Evolutionary conservation across 768 basidiomycete genomes (phyloP).

Genomic region (Suillus brevipes): DNA sequence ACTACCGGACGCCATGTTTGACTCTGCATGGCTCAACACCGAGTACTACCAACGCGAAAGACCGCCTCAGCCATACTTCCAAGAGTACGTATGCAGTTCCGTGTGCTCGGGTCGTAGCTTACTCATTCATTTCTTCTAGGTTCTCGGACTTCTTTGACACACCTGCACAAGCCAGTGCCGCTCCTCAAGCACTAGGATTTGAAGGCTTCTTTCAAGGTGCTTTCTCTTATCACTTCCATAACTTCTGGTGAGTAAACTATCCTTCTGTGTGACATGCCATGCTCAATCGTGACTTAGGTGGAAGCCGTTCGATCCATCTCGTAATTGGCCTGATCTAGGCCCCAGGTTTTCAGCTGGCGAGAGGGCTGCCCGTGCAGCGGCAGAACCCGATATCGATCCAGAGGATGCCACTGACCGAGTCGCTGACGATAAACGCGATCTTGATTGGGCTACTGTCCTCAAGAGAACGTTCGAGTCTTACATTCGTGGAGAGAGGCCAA

Average conservation of each 20-base stretch:
- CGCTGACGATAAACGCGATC: slow-evolving; percentile 72
- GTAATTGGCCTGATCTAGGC: slow-evolving; percentile 97
- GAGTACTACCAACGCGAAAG: slow-evolving; percentile 90
- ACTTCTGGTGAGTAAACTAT: slow-evolving; percentile 66
- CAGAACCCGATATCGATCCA: slow-evolving; percentile 30
- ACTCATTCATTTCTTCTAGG: slow-evolving; percentile 39
- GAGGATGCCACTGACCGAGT: slow-evolving; percentile 44
- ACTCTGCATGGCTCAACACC: slow-evolving; percentile 95
- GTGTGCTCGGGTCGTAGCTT: background rate
- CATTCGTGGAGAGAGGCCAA: slow-evolving; percentile 86
- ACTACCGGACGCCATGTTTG: slow-evolving; percentile 93
- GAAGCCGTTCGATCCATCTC: slow-evolving; percentile 88
- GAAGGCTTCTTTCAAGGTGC: slow-evolving; percentile 96
- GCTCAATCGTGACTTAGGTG: slow-evolving; percentile 57
- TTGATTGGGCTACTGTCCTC: slow-evolving; percentile 91
- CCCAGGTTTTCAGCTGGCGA: slow-evolving; percentile 76
- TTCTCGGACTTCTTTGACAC: slow-evolving; percentile 91
- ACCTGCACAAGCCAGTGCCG: slow-evolving; percentile 68
- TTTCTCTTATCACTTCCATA: slow-evolving; percentile 96
- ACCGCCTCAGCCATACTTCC: slow-evolving; percentile 94
- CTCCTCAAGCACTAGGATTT: slow-evolving; percentile 85
- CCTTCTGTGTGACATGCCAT: background rate
- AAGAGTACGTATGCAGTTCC: slow-evolving; percentile 51
- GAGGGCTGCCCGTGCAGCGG: slow-evolving; percentile 55
- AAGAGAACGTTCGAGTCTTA: slow-evolving; percentile 96